Evolutionary conservation across 176 grass and related monocot species (phyloP), one percentile per base, ranked within the genome.

Genomic region (Olyra latifolia): DNA sequence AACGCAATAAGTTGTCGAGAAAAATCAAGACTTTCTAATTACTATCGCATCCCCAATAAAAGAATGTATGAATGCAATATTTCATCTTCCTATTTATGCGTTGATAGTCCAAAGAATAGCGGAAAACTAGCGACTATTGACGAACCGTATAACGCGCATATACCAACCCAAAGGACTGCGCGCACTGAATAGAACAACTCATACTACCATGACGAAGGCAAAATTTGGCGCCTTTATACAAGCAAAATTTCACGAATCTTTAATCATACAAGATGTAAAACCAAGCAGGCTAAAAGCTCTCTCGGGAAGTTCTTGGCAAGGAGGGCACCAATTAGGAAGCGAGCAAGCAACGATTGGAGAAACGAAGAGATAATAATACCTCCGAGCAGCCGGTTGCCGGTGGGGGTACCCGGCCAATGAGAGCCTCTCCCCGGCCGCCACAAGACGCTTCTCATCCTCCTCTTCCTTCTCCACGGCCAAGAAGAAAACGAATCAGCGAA

Each of bases 401-500:
- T 8, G 16, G 80, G 27, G 66, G 76, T 2, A 55, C 27, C n/a
- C 54, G 53, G 48, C 71, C 71, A 88, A 27, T 17, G 87, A 76
- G 3, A 89, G 27, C 46, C 77, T 64, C 82, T 76, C 45, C 63
- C 87, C 62, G 8, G 82, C 87, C 8, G 45, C 87, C n/a, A n/a
- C n/a, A n/a, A n/a, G n/a, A n/a, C n/a, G n/a, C 76, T 53, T 89
- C 12, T 84, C 82, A 89, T 22, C 66, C 23, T 41, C 55, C 39
- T 38, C 19, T 45, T 19, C 40, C 56, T 25, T 6, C 71, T 56
- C n/a, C 69, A n/a, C 23, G 23, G 71, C 49, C n/a, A n/a, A n/a
- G n/a, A 49, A 42, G 30, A 44, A 53, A 44, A 40, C 61, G 28
- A 79, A 43, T n/a, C n/a, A n/a, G n/a, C 30, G 48, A 69, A 29